Conservation (phyloP, 257 asterid genomes). For the Cynanchum wilfordii region DNA sequence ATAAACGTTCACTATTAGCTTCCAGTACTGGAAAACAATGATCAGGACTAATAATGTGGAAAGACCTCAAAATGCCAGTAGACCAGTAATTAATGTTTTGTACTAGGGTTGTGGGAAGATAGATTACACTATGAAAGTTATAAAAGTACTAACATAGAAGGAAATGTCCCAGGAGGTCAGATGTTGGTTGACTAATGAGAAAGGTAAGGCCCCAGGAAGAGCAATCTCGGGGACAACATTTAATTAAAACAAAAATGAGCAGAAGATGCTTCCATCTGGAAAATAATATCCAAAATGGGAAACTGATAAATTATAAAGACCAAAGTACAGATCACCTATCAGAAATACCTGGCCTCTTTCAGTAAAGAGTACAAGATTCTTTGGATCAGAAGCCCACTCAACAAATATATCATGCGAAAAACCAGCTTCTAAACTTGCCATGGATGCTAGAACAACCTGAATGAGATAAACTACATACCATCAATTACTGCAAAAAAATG, state of each 20-base stretch:
- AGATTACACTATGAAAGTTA: neutral
- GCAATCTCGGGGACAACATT: neutral
- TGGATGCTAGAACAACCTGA: constrained; percentile 92
- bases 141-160: neutral
- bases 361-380: constrained; percentile 89
- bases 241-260: neutral
- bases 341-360: constrained; percentile 95
- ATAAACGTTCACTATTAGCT: neutral
- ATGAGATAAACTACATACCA: constrained; percentile 17
- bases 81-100: neutral
- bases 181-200: neutral
- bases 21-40: neutral
- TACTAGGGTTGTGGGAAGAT: neutral
- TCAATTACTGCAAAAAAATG: constrained; percentile 19
- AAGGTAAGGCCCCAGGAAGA: neutral
- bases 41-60: neutral
- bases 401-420: constrained; percentile 94
- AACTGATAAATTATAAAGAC: neutral
- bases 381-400: constrained; percentile 97
- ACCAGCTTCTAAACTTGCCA: constrained; percentile 97
- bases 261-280: neutral
- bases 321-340: constrained; percentile 14
- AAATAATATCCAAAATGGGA: constrained; percentile 3
- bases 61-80: neutral
- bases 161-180: neutral